Evolutionary conservation across 768 basidiomycete species (phyloP).

Genomic region (Russula olivacea): DNA sequence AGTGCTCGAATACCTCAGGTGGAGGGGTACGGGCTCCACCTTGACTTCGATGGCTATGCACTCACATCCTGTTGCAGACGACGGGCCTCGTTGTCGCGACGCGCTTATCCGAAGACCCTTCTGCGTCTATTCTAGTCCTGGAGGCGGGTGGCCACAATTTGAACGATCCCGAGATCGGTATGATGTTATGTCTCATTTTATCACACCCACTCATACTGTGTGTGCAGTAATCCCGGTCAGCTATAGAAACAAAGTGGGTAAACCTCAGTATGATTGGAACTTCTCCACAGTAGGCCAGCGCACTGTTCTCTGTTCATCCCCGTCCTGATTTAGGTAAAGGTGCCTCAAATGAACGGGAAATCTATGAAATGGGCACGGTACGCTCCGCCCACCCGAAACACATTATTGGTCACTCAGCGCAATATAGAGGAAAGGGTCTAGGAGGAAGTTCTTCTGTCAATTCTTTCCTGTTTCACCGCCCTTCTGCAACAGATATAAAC

Average conservation of each 20-base stretch:
- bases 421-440: constrained; percentile 27
- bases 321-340: background rate
- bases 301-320: background rate
- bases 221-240: constrained; percentile 1
- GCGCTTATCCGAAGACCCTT: constrained; percentile 22
- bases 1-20: constrained; percentile 1
- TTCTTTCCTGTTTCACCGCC: constrained; percentile 20
- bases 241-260: background rate
- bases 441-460: constrained; percentile 28
- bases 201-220: background rate
- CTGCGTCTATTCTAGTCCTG: constrained; percentile 20
- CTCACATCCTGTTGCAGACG: constrained; percentile 10
- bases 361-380: constrained; percentile 5
- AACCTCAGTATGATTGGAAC: constrained; percentile 16
- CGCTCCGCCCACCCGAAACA: background rate
- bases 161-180: constrained; percentile 18
- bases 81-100: constrained; percentile 23
- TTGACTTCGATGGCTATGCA: background rate
- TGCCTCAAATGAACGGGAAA: constrained; percentile 13
- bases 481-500: constrained; percentile 18
- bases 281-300: constrained; percentile 11
- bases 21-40: constrained; percentile 9
- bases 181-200: too few relatives aligned
- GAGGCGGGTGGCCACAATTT: constrained; percentile 21
- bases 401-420: background rate